phyloP scores from a whole-genome alignment of 2,329 filamentous ascomycete species.

The Aspergillus sojae region DNA sequence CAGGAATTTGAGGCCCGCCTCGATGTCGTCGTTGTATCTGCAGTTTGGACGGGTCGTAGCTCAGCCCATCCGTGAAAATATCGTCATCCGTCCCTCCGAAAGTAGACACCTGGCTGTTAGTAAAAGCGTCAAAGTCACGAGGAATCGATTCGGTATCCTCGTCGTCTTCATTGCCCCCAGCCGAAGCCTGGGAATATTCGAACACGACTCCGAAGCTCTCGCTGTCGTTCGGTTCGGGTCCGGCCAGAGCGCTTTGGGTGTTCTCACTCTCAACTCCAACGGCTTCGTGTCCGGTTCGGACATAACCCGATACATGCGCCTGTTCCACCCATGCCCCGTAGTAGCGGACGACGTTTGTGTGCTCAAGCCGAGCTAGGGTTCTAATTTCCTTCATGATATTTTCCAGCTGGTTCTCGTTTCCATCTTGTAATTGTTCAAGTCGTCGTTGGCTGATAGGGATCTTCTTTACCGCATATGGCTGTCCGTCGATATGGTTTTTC shows the following conservation, averaged over 20 bases:
- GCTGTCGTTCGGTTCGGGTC: conserved; percentile 25
- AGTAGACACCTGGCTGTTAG: conserved; percentile 38
- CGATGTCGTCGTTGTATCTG: conserved; percentile 30
- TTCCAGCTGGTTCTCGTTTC: conserved; percentile 57
- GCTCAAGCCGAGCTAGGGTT: conserved; percentile 63
- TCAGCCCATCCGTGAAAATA: conserved; percentile 47
- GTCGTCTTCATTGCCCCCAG: conserved; percentile 45
- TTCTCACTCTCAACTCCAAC: conserved; percentile 17
- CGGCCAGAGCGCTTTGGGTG: conserved; percentile 18
- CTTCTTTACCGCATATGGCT: conserved; percentile 68
- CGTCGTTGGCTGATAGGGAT: conserved; percentile 59
- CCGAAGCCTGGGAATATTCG: conserved; percentile 38
- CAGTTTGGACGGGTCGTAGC: conserved; percentile 37
- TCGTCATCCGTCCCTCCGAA: conserved; percentile 39
- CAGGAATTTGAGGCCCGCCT: conserved; percentile 31
- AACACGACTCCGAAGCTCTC: conserved; percentile 45
- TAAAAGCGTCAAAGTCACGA: conserved; percentile 39
- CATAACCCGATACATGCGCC: conserved; percentile 28
- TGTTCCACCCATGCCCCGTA: conserved; percentile 66
- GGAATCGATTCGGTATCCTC: conserved; percentile 55
- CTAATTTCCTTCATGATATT: conserved; percentile 62
- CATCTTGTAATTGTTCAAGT: conserved; percentile 55
- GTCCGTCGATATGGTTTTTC: conserved; percentile 62
- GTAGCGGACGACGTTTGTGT: conserved; percentile 69
- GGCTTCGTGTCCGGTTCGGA: conserved; percentile 10